phyloP scores from a whole-genome alignment of 345 rosid species.

The Toxicodendron radicans region DNA sequence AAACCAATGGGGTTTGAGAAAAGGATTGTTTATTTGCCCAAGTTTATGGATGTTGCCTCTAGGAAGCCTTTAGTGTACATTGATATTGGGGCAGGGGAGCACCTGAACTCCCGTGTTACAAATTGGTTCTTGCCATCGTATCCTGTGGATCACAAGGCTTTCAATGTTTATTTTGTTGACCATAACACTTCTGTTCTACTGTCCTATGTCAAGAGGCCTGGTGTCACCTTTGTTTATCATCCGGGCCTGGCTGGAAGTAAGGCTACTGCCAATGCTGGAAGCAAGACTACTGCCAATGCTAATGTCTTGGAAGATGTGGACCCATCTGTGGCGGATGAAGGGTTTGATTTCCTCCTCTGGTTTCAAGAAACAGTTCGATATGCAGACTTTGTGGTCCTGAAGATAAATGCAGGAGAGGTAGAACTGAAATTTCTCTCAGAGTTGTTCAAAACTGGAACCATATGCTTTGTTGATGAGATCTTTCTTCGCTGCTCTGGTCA shows the following conservation, averaged over 20 bases:
- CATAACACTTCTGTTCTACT: slow-evolving; percentile 76
- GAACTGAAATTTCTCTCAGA: slow-evolving; percentile 63
- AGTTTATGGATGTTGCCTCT: slow-evolving; percentile 48
- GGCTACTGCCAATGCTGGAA: too few species aligned
- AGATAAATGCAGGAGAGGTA: slow-evolving; percentile 63
- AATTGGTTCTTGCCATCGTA: slow-evolving; percentile 71
- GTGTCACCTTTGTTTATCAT: slow-evolving; percentile 71
- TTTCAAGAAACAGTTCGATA: slow-evolving; percentile 64
- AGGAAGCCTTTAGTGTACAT: slow-evolving; percentile 60
- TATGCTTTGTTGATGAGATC: slow-evolving; percentile 78
- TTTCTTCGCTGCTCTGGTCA: too few species aligned
- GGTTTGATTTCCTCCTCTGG: slow-evolving; percentile 76
- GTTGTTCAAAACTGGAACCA: slow-evolving; percentile 60
- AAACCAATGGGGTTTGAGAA: slow-evolving; percentile 43
- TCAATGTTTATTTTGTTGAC: slow-evolving; percentile 71
- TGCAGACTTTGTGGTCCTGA: slow-evolving; percentile 76
- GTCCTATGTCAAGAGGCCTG: slow-evolving; percentile 64
- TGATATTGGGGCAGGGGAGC: slow-evolving; percentile 67
- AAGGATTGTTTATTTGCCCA: slow-evolving; percentile 57
- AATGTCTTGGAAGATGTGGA: slow-evolving; percentile 39
- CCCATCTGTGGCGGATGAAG: slow-evolving; percentile 53
- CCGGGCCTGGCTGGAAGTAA: slow-evolving; percentile 65
- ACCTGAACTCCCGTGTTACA: slow-evolving; percentile 40
- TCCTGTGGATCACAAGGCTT: slow-evolving; percentile 54
- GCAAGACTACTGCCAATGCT: too few species aligned